These are phyloP conservation scores for Nymphaea colorata DNA, from an alignment of 164 flowering plant species.

Conservation along the genomic window DNA sequence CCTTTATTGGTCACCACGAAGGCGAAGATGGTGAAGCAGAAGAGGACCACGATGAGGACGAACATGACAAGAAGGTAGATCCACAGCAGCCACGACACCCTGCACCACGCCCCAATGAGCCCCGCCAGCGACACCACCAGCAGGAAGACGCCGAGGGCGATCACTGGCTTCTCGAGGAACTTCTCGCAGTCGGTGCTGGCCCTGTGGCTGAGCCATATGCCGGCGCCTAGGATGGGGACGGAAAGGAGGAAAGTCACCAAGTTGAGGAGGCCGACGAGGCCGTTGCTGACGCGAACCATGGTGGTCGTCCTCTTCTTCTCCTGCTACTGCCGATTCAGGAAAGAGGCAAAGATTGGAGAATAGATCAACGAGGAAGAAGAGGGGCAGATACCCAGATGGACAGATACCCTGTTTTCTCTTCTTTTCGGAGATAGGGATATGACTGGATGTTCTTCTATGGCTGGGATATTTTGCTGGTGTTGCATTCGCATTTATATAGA, in stretches of 20 bases:
- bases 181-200: slow-evolving; percentile 48
- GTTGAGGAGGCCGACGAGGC: slow-evolving; percentile 48
- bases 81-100: slow-evolving; percentile 55
- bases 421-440: too few relatives aligned
- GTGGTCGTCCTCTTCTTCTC: neutral
- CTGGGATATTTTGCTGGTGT: too few relatives aligned
- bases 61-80: slow-evolving; percentile 61
- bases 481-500: too few relatives aligned
- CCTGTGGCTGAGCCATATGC: slow-evolving; percentile 46
- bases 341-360: neutral
- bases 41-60: slow-evolving; percentile 38
- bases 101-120: slow-evolving; percentile 49
- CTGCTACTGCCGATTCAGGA: neutral
- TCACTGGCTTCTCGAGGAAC: slow-evolving; percentile 40
- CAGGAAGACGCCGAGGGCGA: slow-evolving; percentile 44
- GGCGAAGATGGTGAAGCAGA: slow-evolving; percentile 55
- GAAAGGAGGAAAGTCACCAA: slow-evolving; percentile 47
- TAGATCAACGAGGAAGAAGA: neutral
- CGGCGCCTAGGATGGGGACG: slow-evolving; percentile 46
- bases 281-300: slow-evolving; percentile 46
- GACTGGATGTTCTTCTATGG: too few relatives aligned
- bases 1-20: slow-evolving; percentile 68
- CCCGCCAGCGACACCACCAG: slow-evolving; percentile 59
- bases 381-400: too few relatives aligned
- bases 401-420: too few relatives aligned